These are phyloP conservation scores for Magnaporthiopsis rhizophila DNA, from an alignment of 2,329 filamentous ascomycete species.

Conservation along the genomic window DNA sequence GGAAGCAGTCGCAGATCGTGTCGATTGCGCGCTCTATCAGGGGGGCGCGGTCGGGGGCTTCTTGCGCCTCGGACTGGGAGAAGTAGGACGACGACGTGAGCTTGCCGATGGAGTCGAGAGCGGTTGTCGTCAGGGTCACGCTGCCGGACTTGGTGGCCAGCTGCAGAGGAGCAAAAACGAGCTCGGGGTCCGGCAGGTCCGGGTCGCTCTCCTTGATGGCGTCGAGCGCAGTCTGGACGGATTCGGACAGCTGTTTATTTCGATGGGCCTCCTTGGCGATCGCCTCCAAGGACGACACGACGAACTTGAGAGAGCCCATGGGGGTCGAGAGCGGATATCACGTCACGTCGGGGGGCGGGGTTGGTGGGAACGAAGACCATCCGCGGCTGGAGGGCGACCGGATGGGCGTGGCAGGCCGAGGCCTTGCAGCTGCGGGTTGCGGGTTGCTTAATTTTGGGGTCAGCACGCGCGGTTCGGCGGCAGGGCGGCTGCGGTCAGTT, in stretches of 20 bases:
- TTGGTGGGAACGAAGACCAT: slow-evolving; percentile 34
- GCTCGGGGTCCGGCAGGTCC: slow-evolving; percentile 76
- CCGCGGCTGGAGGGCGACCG: slow-evolving; percentile 24
- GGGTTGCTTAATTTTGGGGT: neutral
- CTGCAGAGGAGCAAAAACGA: slow-evolving; percentile 85
- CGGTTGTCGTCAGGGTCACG: slow-evolving; percentile 77
- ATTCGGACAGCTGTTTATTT: slow-evolving; percentile 75
- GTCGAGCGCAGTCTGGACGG: slow-evolving; percentile 70
- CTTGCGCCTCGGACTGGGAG: slow-evolving; percentile 53
- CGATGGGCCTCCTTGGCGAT: slow-evolving; percentile 89
- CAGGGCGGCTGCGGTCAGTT: neutral
- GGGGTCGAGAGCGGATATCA: slow-evolving; percentile 33
- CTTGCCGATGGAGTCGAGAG: slow-evolving; percentile 96
- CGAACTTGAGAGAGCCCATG: slow-evolving; percentile 92
- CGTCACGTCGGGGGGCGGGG: slow-evolving; percentile 10
- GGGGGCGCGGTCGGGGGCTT: slow-evolving; percentile 47
- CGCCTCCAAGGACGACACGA: slow-evolving; percentile 84
- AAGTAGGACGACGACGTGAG: slow-evolving; percentile 99
- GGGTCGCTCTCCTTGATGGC: slow-evolving; percentile 82
- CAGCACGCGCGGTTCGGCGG: neutral
- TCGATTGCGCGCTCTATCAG: slow-evolving; percentile 97
- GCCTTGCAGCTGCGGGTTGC: neutral
- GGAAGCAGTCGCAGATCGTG: slow-evolving; percentile 98
- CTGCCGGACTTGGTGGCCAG: slow-evolving; percentile 83
- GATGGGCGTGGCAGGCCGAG: slow-evolving; percentile 11